These are phyloP conservation scores for Pyricularia grisea DNA, from an alignment of 2,329 filamentous ascomycete species.

Conservation along the genomic window DNA sequence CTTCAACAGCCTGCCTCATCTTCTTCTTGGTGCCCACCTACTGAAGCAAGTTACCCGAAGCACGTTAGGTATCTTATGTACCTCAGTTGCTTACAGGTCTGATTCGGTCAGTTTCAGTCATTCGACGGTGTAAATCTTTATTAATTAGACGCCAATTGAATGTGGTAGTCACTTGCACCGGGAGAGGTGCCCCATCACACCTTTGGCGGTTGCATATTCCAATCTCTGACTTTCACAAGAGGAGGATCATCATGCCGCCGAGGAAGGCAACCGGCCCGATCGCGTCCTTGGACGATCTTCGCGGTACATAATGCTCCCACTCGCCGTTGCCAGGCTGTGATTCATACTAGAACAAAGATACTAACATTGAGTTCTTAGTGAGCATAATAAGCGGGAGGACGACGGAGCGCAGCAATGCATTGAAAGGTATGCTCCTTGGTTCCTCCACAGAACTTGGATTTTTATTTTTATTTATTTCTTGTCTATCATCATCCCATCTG, in stretches of 20 bases:
- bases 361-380: slow-evolving; percentile 5
- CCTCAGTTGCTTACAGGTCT: neutral
- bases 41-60: no score
- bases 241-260: slow-evolving; percentile 1
- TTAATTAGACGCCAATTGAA: neutral
- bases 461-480: no score
- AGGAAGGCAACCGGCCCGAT: neutral
- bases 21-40: no score
- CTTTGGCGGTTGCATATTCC: neutral
- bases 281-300: neutral
- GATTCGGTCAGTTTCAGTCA: neutral
- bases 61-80: neutral
- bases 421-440: slow-evolving; percentile 10
- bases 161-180: neutral
- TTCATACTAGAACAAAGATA: neutral
- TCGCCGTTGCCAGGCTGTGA: neutral
- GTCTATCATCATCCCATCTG: neutral
- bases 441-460: neutral
- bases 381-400: slow-evolving; percentile 11
- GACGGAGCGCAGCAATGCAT: slow-evolving; percentile 11
- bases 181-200: neutral
- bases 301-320: neutral
- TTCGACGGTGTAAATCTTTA: neutral
- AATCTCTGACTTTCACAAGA: neutral
- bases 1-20: neutral